Base-by-base conservation (phyloP, 2,329 filamentous ascomycete genomes). In the Aspergillus fischeri region DNA sequence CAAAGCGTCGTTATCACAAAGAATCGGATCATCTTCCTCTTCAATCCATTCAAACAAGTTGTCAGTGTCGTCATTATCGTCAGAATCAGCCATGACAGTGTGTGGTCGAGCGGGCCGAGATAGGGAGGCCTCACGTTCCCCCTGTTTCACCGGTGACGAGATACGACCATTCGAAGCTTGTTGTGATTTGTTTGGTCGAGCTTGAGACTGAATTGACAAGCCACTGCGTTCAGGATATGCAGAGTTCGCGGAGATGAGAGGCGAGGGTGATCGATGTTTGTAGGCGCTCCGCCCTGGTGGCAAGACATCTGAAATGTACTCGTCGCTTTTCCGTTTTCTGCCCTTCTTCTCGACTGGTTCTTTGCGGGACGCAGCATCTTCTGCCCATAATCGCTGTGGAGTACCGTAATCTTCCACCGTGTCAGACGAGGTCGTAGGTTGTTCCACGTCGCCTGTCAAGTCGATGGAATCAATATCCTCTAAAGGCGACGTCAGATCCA, bases 271-370 rank as follows among this genome's bases (percentile, higher is more conserved):
- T 42, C 65, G 65, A 11, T 62, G 55, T 55, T 66, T 70, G 3
- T 63, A 60, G 14, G 59, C 49, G 57, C 66, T 59, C 29, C 69
- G 71, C n/a, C 62, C 67, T 2, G 74, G 69, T 2, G 71, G 73
- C 5, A 67, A 57, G 24, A 75, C 64, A 56, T 77, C 74, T 5
- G 69, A 72, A 41, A 70, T 67, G 55, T 77, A 77, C 57, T 80
- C 79, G 24, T 79, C 74, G 59, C 78, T 81, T 63, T 80, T 81
- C 52, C 79, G 71, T 64, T 81, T 81, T 63, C 75, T 79, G 4
- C 76, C 76, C 60, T 71, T 73, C 53, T 72, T 74, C 21, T 72
- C 65, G 21, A 63, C 28, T 24, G 75, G 73, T 44, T 71, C 70
- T 52, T 66, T 65, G 21, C 75, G 71, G 49, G 66, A 67, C 14